phyloP scores from a whole-genome alignment of 1,284 basidiomycete species.

The Schizopora paradoxa region DNA sequence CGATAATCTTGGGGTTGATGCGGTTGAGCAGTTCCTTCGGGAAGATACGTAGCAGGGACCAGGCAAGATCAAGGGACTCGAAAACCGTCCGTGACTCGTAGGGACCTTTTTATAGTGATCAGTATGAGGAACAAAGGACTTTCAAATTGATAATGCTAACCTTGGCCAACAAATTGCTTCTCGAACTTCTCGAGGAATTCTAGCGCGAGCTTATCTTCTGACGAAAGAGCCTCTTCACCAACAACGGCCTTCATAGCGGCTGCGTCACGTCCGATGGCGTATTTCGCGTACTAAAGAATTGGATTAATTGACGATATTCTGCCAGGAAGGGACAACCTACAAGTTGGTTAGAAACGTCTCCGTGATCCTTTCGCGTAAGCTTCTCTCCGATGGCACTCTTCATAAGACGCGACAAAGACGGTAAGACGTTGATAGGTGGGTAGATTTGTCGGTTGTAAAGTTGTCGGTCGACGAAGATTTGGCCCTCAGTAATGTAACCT shows the following conservation, averaged over 20 bases:
- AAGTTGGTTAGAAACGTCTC: constrained; percentile 97
- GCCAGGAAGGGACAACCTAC: constrained; percentile 38
- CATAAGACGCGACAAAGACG: constrained; percentile 98
- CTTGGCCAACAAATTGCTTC: constrained; percentile 91
- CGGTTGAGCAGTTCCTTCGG: constrained; percentile 98
- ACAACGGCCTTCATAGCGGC: constrained; percentile 99
- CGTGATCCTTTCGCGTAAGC: constrained; percentile 96
- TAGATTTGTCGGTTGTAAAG: constrained; percentile 96
- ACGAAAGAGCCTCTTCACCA: constrained; percentile 93
- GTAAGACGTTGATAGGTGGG: constrained; percentile 99
- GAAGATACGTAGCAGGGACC: constrained; percentile 96
- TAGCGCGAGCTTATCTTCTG: constrained; percentile 90
- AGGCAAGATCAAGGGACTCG: constrained; percentile 95
- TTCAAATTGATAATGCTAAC: constrained; percentile 36
- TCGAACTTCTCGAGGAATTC: constrained; percentile 96
- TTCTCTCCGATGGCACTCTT: constrained; percentile 99
- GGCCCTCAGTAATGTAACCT: constrained; percentile 98
- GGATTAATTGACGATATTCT: constrained; percentile 14
- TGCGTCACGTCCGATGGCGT: constrained; percentile 96
- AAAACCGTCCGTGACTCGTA: constrained; percentile 98
- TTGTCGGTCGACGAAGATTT: constrained; percentile 97
- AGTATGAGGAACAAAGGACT: neutral
- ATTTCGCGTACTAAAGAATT: constrained; percentile 80
- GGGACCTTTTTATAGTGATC: constrained; percentile 49
- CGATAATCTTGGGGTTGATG: constrained; percentile 87